Evolutionary conservation across 305 asterid genomes (phyloP).

Genomic region (Fraxinus sp.): DNA sequence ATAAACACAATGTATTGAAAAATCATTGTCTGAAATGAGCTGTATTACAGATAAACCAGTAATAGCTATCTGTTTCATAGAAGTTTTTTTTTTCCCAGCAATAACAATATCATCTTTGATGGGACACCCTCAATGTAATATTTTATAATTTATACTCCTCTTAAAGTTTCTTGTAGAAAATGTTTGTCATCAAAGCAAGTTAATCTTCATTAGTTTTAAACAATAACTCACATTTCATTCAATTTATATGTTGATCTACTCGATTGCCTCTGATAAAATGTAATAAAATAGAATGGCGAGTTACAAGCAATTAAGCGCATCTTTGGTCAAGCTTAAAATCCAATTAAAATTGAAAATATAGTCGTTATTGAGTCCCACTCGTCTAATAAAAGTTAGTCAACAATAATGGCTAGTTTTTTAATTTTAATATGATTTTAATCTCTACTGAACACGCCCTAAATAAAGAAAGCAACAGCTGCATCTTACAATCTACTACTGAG

Average conservation of each 20-base stretch:
- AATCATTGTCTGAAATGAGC: not conserved
- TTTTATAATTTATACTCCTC: not conserved
- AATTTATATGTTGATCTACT: not conserved
- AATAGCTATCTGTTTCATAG: not conserved
- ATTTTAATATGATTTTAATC: too few relatives aligned
- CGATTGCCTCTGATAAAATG: not conserved
- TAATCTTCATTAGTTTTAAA: not conserved
- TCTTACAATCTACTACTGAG: constrained; percentile 3
- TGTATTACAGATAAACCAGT: not conserved
- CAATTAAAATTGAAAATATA: too few relatives aligned
- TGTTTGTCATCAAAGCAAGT: not conserved
- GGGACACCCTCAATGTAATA: not conserved
- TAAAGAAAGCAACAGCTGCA: not conserved
- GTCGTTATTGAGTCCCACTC: too few relatives aligned
- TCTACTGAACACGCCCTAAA: too few relatives aligned
- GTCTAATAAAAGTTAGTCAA: too few relatives aligned
- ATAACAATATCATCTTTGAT: not conserved
- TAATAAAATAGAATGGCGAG: not conserved
- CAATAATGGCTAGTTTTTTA: too few relatives aligned
- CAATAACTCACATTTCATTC: not conserved
- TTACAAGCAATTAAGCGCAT: not conserved
- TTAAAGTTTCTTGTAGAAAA: not conserved
- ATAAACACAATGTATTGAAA: not conserved
- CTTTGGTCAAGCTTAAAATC: too few relatives aligned
- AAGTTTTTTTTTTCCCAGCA: not conserved